phyloP scores from a whole-genome alignment of 805 yeast genomes.

The Starmerella vitae region DNA sequence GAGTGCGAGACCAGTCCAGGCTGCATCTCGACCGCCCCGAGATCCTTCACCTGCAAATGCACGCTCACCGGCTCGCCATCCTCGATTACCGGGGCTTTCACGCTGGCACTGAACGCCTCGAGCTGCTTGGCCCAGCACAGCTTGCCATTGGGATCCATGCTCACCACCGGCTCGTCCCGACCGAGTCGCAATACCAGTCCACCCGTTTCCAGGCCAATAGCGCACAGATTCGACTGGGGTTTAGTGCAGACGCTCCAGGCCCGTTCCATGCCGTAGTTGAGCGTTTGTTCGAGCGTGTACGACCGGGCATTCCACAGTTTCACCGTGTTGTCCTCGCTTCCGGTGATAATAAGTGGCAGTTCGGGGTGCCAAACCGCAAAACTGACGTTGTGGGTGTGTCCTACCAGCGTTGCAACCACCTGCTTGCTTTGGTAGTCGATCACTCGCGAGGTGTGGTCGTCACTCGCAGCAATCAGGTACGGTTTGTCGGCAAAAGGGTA shows the following conservation, averaged over 20 bases:
- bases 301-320: constrained; percentile 93
- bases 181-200: constrained; percentile 79
- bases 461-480: constrained; percentile 79
- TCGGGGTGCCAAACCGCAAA: constrained; percentile 98
- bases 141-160: constrained; percentile 89
- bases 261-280: constrained; percentile 84
- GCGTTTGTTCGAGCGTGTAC: constrained; percentile 81
- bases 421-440: constrained; percentile 98
- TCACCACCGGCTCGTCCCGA: constrained; percentile 82
- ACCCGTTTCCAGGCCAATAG: constrained; percentile 93
- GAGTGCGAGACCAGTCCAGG: constrained; percentile 82
- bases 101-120: constrained; percentile 72
- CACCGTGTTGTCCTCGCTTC: constrained; percentile 91
- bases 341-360: constrained; percentile 83
- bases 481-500: constrained; percentile 97
- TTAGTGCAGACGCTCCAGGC: constrained; percentile 87
- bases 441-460: constrained; percentile 73
- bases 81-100: constrained; percentile 24
- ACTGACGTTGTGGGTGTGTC: constrained; percentile 87
- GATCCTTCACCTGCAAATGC: constrained; percentile 68
- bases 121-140: constrained; percentile 82
- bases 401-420: constrained; percentile 85
- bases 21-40: constrained; percentile 88
- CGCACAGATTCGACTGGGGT: constrained; percentile 62
- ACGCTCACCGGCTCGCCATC: constrained; percentile 28